phyloP scores from a whole-genome alignment of 805 yeast genomes.

The Candida ascalaphidarum region DNA sequence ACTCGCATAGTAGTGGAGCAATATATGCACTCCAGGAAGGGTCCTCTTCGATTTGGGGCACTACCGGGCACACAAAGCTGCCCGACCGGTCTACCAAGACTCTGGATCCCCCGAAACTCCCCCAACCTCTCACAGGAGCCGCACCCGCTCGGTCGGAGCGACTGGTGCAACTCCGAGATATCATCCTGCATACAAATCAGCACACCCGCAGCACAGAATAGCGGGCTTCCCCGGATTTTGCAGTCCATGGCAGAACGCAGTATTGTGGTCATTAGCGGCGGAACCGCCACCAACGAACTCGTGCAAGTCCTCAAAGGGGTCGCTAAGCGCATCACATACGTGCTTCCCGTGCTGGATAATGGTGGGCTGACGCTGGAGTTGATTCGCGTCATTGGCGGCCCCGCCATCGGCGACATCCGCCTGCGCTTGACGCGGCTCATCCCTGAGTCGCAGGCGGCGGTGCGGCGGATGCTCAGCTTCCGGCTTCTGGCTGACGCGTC shows the following conservation, averaged over 20 bases:
- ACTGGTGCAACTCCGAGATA: no score
- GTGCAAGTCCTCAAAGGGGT: slow-evolving; percentile 47
- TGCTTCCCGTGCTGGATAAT: slow-evolving; percentile 82
- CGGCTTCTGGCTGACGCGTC: slow-evolving; percentile 41
- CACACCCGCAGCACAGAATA: no score
- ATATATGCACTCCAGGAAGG: no score
- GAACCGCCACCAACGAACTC: slow-evolving; percentile 80
- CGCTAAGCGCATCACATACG: slow-evolving; percentile 44
- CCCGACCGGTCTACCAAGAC: no score
- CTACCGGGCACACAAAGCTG: no score
- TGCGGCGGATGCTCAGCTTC: slow-evolving; percentile 30
- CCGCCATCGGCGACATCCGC: slow-evolving; percentile 89
- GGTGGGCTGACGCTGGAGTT: slow-evolving; percentile 94
- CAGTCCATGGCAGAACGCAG: slow-evolving; percentile 1
- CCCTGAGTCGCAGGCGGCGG: slow-evolving; percentile 36
- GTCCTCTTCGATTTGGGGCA: no score
- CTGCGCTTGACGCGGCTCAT: slow-evolving; percentile 72
- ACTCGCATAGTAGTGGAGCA: no score
- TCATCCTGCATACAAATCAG: no score
- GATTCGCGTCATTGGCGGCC: slow-evolving; percentile 81
- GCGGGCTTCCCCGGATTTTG: no score
- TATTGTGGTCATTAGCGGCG: slow-evolving; percentile 56
- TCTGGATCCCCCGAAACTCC: no score
- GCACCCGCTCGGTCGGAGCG: no score
- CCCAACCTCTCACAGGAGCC: no score